Percentiles rank a stretch among this genome's conserved stretches.
Evolutionary conservation across 1,139 yeast genomes (phyloP).

Genomic region (Magnusiomyces fungicola): DNA sequence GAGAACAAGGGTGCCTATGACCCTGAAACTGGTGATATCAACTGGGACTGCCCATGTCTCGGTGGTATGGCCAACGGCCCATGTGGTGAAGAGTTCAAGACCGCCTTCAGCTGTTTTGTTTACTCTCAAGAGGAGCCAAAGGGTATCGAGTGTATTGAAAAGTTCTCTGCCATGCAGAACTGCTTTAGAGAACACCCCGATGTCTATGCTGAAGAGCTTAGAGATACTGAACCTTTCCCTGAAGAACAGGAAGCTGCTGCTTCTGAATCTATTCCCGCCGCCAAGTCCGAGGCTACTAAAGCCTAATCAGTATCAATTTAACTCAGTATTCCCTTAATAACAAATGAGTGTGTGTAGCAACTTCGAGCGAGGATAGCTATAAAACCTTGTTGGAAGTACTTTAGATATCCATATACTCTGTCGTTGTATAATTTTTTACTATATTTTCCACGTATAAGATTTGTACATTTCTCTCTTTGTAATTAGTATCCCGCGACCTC

Average conservation of each 20-base stretch:
- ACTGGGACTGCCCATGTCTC: slow-evolving; percentile 99
- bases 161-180: slow-evolving; percentile 85
- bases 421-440: too few relatives aligned
- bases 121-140: slow-evolving; percentile 94
- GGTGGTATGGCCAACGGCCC: slow-evolving; percentile 99
- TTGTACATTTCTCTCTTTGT: too few relatives aligned
- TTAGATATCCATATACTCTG: too few relatives aligned
- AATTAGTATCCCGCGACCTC: too few relatives aligned
- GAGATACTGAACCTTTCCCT: slow-evolving; percentile 26
- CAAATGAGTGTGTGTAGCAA: too few relatives aligned
- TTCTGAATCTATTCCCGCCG: not conserved
- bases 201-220: slow-evolving; percentile 83
- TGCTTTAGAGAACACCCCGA: slow-evolving; percentile 95
- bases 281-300: too few relatives aligned
- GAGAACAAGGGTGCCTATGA: slow-evolving; percentile 52
- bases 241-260: slow-evolving; percentile 8
- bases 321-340: too few relatives aligned
- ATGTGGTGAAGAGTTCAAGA: slow-evolving; percentile 96
- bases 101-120: slow-evolving; percentile 91
- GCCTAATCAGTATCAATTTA: too few relatives aligned
- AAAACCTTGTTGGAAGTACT: too few relatives aligned
- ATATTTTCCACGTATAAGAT: too few relatives aligned
- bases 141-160: slow-evolving; percentile 93
- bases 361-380: too few relatives aligned
- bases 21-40: slow-evolving; percentile 97